phyloP scores from a whole-genome alignment of 2,329 filamentous ascomycete species.

The Coniochaeta prunicola region DNA sequence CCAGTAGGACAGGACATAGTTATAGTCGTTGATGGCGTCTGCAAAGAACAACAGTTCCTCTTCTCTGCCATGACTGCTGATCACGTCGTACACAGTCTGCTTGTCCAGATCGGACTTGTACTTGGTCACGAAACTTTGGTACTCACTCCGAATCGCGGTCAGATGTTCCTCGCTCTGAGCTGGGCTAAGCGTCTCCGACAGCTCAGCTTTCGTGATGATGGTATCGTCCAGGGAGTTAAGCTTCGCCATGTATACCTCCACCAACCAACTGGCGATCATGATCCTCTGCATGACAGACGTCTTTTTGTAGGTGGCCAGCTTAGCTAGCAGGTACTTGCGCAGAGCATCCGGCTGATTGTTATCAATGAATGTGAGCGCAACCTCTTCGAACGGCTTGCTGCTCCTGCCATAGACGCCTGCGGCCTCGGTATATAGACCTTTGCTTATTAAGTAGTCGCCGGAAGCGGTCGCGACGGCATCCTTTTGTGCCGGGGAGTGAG shows the following conservation, averaged over 20 bases:
- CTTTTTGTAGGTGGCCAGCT: conserved; percentile 76
- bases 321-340: conserved; percentile 80
- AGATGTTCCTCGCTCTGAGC: conserved; percentile 68
- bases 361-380: conserved; percentile 86
- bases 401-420: conserved; percentile 89
- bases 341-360: conserved; percentile 84
- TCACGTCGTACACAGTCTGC: conserved; percentile 91
- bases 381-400: conserved; percentile 94
- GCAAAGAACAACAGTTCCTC: conserved; percentile 90
- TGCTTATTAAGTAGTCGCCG: conserved; percentile 78
- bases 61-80: conserved; percentile 91
- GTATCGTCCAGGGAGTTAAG: conserved; percentile 91
- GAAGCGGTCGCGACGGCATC: conserved; percentile 89
- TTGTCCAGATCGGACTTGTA: conserved; percentile 83
- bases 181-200: conserved; percentile 64
- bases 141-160: conserved; percentile 65
- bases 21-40: conserved; percentile 80
- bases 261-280: conserved; percentile 92
- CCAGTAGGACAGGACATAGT: conserved; percentile 96
- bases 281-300: conserved; percentile 82
- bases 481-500: conserved; percentile 71
- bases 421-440: conserved; percentile 77
- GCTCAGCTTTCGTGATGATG: conserved; percentile 80
- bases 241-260: conserved; percentile 96
- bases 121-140: conserved; percentile 77